These are phyloP conservation scores for Aspergillus hortae DNA, from an alignment of 2,329 filamentous ascomycete genomes.

Conservation along the genomic window DNA sequence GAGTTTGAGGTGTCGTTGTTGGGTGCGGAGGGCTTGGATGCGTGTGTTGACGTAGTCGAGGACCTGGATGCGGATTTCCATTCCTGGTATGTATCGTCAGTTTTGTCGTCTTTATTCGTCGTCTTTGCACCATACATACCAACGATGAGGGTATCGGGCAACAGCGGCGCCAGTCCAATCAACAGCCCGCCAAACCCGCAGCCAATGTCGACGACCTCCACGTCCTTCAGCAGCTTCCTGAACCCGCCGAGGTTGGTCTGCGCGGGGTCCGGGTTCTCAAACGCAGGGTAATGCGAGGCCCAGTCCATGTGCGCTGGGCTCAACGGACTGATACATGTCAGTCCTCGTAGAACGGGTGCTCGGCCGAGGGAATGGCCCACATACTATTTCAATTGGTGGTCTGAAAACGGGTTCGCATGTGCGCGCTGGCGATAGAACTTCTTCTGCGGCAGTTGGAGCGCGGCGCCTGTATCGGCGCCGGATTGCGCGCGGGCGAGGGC, in stretches of 20 bases:
- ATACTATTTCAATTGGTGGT: constrained; percentile 86
- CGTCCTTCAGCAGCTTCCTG: constrained; percentile 58
- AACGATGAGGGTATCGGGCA: constrained; percentile 79
- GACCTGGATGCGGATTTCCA: constrained; percentile 90
- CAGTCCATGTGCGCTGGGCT: constrained; percentile 87
- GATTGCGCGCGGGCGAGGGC: constrained; percentile 9
- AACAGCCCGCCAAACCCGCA: constrained; percentile 93
- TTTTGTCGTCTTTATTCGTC: neutral
- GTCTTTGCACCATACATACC: constrained; percentile 50
- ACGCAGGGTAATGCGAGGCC: constrained; percentile 77
- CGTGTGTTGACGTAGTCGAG: constrained; percentile 87
- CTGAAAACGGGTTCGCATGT: constrained; percentile 97
- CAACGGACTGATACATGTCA: constrained; percentile 48
- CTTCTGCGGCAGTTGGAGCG: constrained; percentile 75
- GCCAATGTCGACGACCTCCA: constrained; percentile 94
- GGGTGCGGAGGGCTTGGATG: constrained; percentile 70
- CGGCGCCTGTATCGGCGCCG: constrained; percentile 20
- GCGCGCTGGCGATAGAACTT: constrained; percentile 95
- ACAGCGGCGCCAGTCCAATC: constrained; percentile 74
- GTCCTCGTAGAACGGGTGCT: neutral
- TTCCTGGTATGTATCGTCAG: constrained; percentile 49
- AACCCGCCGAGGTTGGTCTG: constrained; percentile 30
- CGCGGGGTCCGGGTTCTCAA: constrained; percentile 45
- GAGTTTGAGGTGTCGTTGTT: constrained; percentile 29
- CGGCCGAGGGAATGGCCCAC: constrained; percentile 25